These are phyloP conservation scores for Zymoseptoria ardabiliae DNA, from an alignment of 2,329 filamentous ascomycete genomes.

Conservation along the genomic window DNA sequence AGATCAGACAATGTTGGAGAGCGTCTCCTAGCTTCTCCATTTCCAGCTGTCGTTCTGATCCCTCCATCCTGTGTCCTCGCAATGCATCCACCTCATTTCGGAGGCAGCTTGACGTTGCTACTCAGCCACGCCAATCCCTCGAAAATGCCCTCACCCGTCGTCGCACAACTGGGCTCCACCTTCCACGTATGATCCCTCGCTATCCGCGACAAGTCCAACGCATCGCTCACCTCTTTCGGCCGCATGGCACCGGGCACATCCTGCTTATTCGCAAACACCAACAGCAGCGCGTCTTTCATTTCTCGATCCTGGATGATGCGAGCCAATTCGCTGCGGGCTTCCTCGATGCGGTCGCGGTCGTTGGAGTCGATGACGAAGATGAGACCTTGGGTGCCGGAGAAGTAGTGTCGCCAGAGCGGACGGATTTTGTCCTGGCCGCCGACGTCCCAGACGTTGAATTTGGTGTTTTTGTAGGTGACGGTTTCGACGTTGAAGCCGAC, in stretches of 20 bases:
- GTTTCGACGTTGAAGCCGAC: constrained; percentile 99
- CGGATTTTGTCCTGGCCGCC: constrained; percentile 99
- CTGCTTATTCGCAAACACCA: constrained; percentile 99
- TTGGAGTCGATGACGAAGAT: constrained; percentile 99
- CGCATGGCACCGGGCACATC: constrained; percentile 66
- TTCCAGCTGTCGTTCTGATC: neutral
- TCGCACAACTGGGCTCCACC: constrained; percentile 48
- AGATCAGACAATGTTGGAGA: neutral
- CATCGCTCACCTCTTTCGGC: constrained; percentile 44
- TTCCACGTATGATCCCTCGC: constrained; percentile 49
- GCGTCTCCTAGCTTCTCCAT: neutral
- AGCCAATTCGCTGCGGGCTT: constrained; percentile 92
- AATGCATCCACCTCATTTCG: constrained; percentile 12
- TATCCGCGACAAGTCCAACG: constrained; percentile 42
- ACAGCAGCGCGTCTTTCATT: constrained; percentile 89
- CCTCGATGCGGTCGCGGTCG: constrained; percentile 94
- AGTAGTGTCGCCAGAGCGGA: constrained; percentile 99
- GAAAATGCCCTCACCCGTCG: constrained; percentile 47
- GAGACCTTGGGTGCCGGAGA: constrained; percentile 94
- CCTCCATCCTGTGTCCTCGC: neutral
- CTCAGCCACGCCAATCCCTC: constrained; percentile 47
- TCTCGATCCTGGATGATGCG: constrained; percentile 99
- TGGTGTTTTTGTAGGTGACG: constrained; percentile 99
- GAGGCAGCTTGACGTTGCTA: constrained; percentile 41
- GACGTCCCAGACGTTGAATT: constrained; percentile 99